phyloP scores from a whole-genome alignment of 768 basidiomycete species.

The Punctularia strigosozonata region DNA sequence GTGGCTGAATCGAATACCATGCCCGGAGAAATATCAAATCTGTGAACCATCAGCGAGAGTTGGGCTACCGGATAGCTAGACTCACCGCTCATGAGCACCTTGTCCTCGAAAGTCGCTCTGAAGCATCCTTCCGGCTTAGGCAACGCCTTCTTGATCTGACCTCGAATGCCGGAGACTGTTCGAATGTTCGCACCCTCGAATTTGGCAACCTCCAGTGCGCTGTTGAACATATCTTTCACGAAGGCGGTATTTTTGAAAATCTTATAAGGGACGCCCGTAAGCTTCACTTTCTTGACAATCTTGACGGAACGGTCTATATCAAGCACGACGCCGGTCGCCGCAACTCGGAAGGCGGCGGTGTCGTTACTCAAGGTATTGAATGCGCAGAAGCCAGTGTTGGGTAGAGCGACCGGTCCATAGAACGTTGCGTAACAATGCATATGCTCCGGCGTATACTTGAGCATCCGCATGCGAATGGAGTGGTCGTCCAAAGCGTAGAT shows the following conservation, averaged over 20 bases:
- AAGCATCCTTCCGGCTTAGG: constrained; percentile 93
- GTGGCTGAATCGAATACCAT: constrained; percentile 93
- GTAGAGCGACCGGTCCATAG: constrained; percentile 84
- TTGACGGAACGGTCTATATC: constrained; percentile 86
- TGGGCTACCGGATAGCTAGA: constrained; percentile 7
- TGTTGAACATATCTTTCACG: constrained; percentile 93
- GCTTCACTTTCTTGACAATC: constrained; percentile 97
- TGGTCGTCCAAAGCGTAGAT: constrained; percentile 97
- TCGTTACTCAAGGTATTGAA: constrained; percentile 77
- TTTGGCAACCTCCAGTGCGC: constrained; percentile 90
- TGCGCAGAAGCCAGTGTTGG: constrained; percentile 95
- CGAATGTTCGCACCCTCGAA: constrained; percentile 97
- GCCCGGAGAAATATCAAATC: constrained; percentile 93
- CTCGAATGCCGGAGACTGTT: constrained; percentile 92
- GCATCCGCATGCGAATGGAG: constrained; percentile 95
- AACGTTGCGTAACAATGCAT: constrained; percentile 99
- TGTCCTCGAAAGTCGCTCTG: constrained; percentile 97
- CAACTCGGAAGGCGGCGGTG: constrained; percentile 70
- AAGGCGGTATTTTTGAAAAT: constrained; percentile 99
- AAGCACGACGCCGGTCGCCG: constrained; percentile 89
- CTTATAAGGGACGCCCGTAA: constrained; percentile 92
- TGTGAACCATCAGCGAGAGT: constrained; percentile 16
- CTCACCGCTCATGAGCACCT: constrained; percentile 89
- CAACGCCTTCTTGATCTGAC: constrained; percentile 93
- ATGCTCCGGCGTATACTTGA: constrained; percentile 99